A percentile compares a stretch with the other conserved stretches of the same genome.
Conservation (phyloP, 2,329 filamentous ascomycete genomes). For the Sclerotinia spermophila region DNA sequence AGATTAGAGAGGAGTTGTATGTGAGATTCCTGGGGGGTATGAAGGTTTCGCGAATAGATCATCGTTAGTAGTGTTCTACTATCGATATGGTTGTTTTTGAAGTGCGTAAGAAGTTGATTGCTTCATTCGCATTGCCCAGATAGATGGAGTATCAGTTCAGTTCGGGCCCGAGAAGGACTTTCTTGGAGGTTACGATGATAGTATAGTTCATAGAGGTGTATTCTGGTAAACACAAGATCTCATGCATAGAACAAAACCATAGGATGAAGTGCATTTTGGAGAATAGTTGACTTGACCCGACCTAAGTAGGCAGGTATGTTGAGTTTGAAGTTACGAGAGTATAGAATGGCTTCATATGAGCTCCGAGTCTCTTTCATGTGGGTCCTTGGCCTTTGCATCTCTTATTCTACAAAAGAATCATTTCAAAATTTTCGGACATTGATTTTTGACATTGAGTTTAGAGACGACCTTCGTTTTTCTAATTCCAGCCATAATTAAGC, state of each 20-base stretch:
- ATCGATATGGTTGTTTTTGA: not conserved
- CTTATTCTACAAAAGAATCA: not conserved
- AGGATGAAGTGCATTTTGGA: not conserved
- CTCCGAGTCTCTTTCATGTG: not conserved
- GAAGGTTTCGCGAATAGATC: too few species aligned
- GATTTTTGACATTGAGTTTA: accelerated
- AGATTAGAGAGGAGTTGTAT: too few species aligned
- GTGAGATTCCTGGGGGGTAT: too few species aligned
- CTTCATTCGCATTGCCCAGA: not conserved
- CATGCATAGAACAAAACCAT: not conserved
- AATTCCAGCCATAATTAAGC: too few species aligned
- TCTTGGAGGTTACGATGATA: not conserved
- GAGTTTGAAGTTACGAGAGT: not conserved
- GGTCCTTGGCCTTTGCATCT: not conserved
- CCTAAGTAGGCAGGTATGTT: not conserved
- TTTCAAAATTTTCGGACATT: accelerated
- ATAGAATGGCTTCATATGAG: not conserved
- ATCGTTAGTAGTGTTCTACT: too few species aligned
- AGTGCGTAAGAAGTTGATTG: not conserved
- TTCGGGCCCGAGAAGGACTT: not conserved
- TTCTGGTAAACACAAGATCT: not conserved
- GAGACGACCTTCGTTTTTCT: not conserved
- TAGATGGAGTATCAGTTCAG: not conserved
- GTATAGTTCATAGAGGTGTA: accelerated
- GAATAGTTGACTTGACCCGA: not conserved